Base-by-base conservation (phyloP, 306 rosid genomes). In the Fagus sylvatica region DNA sequence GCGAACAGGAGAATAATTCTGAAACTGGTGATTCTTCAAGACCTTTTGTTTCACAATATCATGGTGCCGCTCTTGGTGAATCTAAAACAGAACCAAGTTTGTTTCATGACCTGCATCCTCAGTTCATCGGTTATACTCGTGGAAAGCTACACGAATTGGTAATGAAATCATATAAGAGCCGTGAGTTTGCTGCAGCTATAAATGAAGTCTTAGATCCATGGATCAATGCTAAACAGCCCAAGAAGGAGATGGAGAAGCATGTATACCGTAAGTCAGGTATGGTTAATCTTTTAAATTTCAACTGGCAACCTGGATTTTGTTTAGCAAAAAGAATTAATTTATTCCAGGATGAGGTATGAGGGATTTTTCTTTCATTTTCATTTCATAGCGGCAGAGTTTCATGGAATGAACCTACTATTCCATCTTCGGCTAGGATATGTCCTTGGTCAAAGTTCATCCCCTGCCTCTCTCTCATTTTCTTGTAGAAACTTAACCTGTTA, bases 161-260 rank as follows among this genome's bases (percentile, higher is more conserved):
- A 73, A 93, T 96, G 98, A 96, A 85, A 79, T 93, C 97, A 66
- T 93, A 88, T 74, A 93, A 91, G 88, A 93, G 94, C 85, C 90
- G 99, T 78, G 99, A 96, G 88, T 93, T 96, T 68, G 94, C 98
- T 53, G 96, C 97, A 2, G 99, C 91, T 61, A 90, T 96, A 85
- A 93, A 96, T 86, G 97, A 91, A 83, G 99, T 89, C 78, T 89
- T 96, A 78, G 98, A 96, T 83, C 98, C 99, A 42, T 96, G 99
- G 99, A 91, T 96, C 81, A 96, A 88, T 83, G 93, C 93, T 71
- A 91, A 87, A 80, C 99, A 96, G 78, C 94, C 99, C 48, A 96
- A 93, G 89, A 93, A 93, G 85, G 99, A 96, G 84, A 73, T 78
- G 13, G 99, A 95, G 83, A 93, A 91, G 85, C 92, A 83, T 74